Evolutionary conservation across 2,329 filamentous ascomycete species (phyloP), one percentile per base, ranked within the genome.

Genomic region (Colletotrichum karsti): DNA sequence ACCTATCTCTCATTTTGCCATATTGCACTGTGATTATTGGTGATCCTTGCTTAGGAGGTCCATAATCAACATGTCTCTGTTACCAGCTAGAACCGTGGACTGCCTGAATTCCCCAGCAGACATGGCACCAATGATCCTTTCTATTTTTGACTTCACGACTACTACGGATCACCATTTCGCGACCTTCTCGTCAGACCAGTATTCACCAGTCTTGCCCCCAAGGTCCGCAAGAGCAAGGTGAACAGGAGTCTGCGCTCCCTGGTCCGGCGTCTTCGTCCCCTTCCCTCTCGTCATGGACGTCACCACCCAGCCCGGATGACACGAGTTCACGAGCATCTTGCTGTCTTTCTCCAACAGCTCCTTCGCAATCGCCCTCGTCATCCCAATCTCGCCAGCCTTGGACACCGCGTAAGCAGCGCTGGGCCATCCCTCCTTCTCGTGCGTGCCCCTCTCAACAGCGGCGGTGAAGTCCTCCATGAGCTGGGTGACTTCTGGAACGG

Each of bases 391-490:
- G 3, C 82, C 82, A 6, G 81, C 80, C 71, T 85, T 84, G 24
- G 76, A 79, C 5, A 84, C 81, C 0, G 81, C 81, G 71, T 88
- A 88, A 9, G 82, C 85, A 3, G 83, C 80, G 39, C 79, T 82
- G 2, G 84, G 84, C 74, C 84, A 88, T 0, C 85, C 85, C 3
- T 79, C 74, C 46, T 84, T 78, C 54, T 82, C 81, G 71, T 86
- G 81, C 24, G 74, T 80, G 0, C 82, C 83, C 10, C 75, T 75
- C n/a, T 78, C 76, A 1, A 87, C 85, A 0, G 82, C 84, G 4
- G 76, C 70, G 3, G 78, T 75, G 74, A 87, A 88, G 22, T 82
- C 78, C 59, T 83, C 77, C 84, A 88, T 86, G 46, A 88, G 74
- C 24, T 74, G 70, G 0, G 81, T 84, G 10, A 85, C 78, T 7